phyloP scores from a whole-genome alignment of 192 early-diverging fungal genomes.

The Coemansia sp. region DNA sequence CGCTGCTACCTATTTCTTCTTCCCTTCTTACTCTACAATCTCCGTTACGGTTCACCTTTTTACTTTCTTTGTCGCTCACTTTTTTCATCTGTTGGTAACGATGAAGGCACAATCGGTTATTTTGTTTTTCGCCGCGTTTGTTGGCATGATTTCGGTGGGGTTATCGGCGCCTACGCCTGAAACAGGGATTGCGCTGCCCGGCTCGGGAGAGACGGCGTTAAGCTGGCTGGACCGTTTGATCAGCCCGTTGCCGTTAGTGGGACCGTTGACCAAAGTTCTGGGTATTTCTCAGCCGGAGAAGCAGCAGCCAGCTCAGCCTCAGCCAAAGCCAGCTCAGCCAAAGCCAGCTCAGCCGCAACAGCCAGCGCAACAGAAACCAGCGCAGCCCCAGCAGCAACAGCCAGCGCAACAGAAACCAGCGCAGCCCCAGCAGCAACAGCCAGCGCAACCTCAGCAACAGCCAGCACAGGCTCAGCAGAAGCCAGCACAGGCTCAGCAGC shows the following conservation, averaged over 20 bases:
- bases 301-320: slow-evolving; percentile 11
- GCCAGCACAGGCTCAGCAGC: not conserved
- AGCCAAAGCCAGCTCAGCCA: slow-evolving; percentile 11
- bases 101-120: slow-evolving; percentile 34
- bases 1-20: not conserved
- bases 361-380: not conserved
- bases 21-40: not conserved
- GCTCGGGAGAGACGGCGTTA: slow-evolving; percentile 27
- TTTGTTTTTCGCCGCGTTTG: slow-evolving; percentile 14
- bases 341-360: slow-evolving; percentile 11
- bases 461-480: no score
- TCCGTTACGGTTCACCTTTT: no score
- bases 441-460: no score
- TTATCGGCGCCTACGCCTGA: slow-evolving; percentile 33
- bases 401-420: no score
- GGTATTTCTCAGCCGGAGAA: slow-evolving; percentile 26
- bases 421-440: no score
- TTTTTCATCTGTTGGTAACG: not conserved
- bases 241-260: slow-evolving; percentile 32
- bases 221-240: slow-evolving; percentile 46
- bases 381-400: not conserved
- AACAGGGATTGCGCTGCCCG: slow-evolving; percentile 39
- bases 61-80: not conserved
- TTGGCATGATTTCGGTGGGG: slow-evolving; percentile 20
- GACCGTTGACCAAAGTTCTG: slow-evolving; percentile 28